Base-by-base conservation (phyloP, 2,329 filamentous ascomycete species). In the Colletotrichum sp. region DNA sequence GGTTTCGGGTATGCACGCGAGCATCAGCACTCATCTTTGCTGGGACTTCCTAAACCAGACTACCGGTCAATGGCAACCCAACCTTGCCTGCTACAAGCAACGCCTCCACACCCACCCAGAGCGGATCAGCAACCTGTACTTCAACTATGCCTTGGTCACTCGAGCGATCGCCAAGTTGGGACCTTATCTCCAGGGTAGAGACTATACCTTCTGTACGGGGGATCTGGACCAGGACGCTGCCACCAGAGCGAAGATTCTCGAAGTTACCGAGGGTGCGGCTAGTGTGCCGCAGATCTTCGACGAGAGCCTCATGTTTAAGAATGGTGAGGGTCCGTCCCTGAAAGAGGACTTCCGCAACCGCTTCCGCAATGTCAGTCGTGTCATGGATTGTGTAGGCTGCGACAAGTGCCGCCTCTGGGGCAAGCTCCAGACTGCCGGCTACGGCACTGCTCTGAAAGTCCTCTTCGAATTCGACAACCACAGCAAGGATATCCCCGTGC, bases 331-430 rank as follows among this genome's bases (percentile, higher is more conserved):
- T 2, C 91, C 94, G 4, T 95, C 91, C 4, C 87, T 99, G 73
- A 99, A 98, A 84, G 96, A 98, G 82, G 97, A 99, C 82, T 99
- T 99, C 89, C 94, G 95, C 80, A 97, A 97, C 84, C 94, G 97
- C 18, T 99, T 99, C 90, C 93, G 97, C 82, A 99, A 99, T 83
- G 95, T 99, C 76, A 98, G 95, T 83, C 93, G 97, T 55, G 90
- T 98, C 78, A 99, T 99, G 97, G 97, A 99, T 84, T 99, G 97
- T 80, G 96, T 98, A 24, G 97, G 97, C 60, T 99, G 97, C 84
- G 97, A 99, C 87, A 99, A 99, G 87, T 99, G 97, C 86, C 93
- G 97, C 10, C 92, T 99, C 4, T 99, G 97, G 97, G 97, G 97
- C 65, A 99, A 99, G 86, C 87, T 99, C 48, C 97, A 99, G 86